Percentiles rank a stretch among this genome's conserved stretches.
Conservation (phyloP, 306 rosid species). For the Begonia peltatifolia region DNA sequence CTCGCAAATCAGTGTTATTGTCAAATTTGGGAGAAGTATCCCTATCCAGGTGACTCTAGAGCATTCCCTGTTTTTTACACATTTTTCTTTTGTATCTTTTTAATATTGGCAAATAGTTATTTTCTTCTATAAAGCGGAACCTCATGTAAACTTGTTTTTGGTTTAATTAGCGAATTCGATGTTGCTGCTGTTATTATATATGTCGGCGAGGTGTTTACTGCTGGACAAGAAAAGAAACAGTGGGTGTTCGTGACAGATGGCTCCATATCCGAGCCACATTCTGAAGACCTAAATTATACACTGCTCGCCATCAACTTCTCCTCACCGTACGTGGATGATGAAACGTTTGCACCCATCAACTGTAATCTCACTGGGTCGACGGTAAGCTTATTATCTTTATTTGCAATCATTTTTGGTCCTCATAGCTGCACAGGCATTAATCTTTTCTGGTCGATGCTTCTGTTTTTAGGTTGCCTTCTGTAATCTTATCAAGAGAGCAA, state of each 20-base stretch:
- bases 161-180: constrained; percentile 58
- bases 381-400: constrained; percentile 19
- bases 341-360: constrained; percentile 44
- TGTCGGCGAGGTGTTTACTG: constrained; percentile 50
- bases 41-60: constrained; percentile 42
- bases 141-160: constrained; percentile 4
- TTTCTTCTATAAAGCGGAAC: constrained; percentile 12
- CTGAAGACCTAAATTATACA: constrained; percentile 25
- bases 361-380: constrained; percentile 61
- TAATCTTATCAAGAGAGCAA: constrained; percentile 56
- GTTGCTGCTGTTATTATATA: constrained; percentile 58
- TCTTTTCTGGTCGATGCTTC: not conserved
- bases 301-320: constrained; percentile 81
- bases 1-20: constrained; percentile 36
- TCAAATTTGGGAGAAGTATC: constrained; percentile 58
- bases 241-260: constrained; percentile 85
- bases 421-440: not conserved
- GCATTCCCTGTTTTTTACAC: no score
- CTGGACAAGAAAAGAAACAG: constrained; percentile 53
- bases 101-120: not conserved
- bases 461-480: constrained; percentile 64
- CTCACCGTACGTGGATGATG: constrained; percentile 34
- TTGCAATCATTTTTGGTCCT: constrained; percentile 3
- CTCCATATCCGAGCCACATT: constrained; percentile 31
- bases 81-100: constrained; percentile 1